phyloP scores from a whole-genome alignment of 768 basidiomycete species.

The Pulveroboletus frians region DNA sequence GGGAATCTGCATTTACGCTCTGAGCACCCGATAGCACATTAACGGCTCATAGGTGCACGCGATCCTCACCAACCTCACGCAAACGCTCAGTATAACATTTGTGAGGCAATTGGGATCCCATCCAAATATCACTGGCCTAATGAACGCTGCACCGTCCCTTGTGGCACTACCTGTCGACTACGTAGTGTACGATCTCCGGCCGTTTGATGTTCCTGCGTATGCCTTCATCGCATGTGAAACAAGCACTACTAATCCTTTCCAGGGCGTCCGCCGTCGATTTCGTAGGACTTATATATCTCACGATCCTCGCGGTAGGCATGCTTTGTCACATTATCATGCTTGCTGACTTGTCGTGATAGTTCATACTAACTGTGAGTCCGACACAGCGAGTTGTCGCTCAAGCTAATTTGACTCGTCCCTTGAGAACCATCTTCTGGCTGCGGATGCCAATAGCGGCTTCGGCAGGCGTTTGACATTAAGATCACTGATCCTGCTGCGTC shows the following conservation, averaged over 20 bases:
- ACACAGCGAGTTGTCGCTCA: not conserved
- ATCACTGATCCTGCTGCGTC: conserved; percentile 37
- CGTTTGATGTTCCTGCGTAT: conserved; percentile 57
- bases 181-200: conserved; percentile 43
- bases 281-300: conserved; percentile 50
- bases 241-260: not conserved
- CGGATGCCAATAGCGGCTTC: conserved; percentile 36
- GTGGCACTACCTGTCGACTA: conserved; percentile 47
- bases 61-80: conserved; percentile 36
- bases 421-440: conserved; percentile 32
- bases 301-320: conserved; percentile 28
- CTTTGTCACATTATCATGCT: not conserved
- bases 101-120: conserved; percentile 24
- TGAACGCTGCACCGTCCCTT: conserved; percentile 45
- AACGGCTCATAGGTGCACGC: conserved; percentile 19
- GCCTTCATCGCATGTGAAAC: conserved; percentile 15
- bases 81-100: conserved; percentile 33
- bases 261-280: conserved; percentile 52
- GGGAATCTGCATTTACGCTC: not conserved
- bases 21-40: not conserved
- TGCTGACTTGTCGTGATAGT: conserved; percentile 15
- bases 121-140: conserved; percentile 32
- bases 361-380: conserved; percentile 24
- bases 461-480: conserved; percentile 34
- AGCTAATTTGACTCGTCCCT: not conserved